phyloP scores from a whole-genome alignment of 1,139 yeast species.

The Yamadazyma taylorii region DNA sequence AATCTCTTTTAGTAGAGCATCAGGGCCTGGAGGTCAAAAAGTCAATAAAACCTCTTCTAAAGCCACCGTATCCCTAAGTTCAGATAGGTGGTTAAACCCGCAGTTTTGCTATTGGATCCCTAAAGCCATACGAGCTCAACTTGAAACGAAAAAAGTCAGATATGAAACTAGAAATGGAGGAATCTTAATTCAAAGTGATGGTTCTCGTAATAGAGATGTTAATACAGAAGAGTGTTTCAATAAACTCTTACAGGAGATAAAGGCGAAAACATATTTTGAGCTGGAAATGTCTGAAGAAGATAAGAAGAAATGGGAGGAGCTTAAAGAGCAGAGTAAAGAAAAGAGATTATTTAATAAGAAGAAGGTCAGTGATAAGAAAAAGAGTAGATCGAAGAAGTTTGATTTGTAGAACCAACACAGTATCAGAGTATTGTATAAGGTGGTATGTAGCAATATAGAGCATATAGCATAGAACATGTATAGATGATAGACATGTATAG shows the following conservation, averaged over 20 bases:
- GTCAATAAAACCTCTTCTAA: constrained; percentile 84
- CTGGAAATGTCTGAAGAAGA: constrained; percentile 52
- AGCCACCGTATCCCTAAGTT: constrained; percentile 61
- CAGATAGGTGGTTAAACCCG: constrained; percentile 49
- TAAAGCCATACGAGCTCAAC: constrained; percentile 42
- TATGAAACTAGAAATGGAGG: constrained; percentile 61
- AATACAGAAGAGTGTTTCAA: constrained; percentile 61
- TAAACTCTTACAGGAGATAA: constrained; percentile 57
- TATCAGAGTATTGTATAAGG: too few relatives aligned
- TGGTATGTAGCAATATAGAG: too few relatives aligned
- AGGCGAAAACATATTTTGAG: constrained; percentile 46
- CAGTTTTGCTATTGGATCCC: constrained; percentile 63
- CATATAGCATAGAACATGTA: background rate
- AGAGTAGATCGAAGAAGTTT: constrained; percentile 42
- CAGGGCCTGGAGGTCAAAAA: constrained; percentile 96
- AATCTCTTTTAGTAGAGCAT: constrained; percentile 64
- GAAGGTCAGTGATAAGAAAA: constrained; percentile 54
- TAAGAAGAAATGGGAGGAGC: constrained; percentile 53
- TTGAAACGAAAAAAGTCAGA: constrained; percentile 41
- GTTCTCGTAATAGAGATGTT: constrained; percentile 55
- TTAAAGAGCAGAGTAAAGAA: constrained; percentile 48
- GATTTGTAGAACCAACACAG: constrained; percentile 25
- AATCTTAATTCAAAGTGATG: constrained; percentile 62
- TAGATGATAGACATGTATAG: too few relatives aligned
- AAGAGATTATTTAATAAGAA: constrained; percentile 53